Conservation (phyloP, 2,329 filamentous ascomycete genomes). For the Rasamsonia emersonii region DNA sequence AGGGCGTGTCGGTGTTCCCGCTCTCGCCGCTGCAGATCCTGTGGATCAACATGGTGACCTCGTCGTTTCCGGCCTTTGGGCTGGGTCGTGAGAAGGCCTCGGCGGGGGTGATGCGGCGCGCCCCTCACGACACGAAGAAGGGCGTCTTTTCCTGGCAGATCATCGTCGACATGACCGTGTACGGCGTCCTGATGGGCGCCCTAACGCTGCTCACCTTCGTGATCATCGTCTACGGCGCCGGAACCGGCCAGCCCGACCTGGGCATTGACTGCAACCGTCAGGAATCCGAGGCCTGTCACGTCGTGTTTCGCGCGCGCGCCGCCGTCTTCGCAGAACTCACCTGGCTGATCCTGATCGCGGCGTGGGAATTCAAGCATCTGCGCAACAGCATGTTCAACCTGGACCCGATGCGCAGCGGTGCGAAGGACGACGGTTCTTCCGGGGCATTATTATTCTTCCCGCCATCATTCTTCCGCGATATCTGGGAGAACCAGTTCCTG, state of each 20-base stretch:
- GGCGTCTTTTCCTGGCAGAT: conserved; percentile 35
- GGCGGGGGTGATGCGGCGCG: conserved; percentile 68
- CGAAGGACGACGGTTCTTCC: conserved; percentile 35
- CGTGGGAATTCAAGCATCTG: conserved; percentile 70
- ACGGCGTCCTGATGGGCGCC: conserved; percentile 39
- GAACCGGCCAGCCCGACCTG: conserved; percentile 38
- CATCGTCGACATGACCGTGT: conserved; percentile 34
- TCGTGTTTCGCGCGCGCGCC: conserved; percentile 59
- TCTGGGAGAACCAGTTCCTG: conserved; percentile 66
- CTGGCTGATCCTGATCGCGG: conserved; percentile 65
- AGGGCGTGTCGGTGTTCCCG: conserved; percentile 70
- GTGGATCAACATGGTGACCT: conserved; percentile 89
- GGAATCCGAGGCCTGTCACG: conserved; percentile 41
- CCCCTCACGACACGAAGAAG: conserved; percentile 55
- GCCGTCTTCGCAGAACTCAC: conserved; percentile 67
- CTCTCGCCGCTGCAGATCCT: conserved; percentile 77
- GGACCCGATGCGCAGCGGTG: conserved; percentile 45
- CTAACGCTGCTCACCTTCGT: conserved; percentile 34
- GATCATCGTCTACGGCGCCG: conserved; percentile 29
- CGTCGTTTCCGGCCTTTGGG: conserved; percentile 76
- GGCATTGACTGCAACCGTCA: conserved; percentile 47
- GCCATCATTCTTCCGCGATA: conserved; percentile 53
- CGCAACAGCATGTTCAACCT: conserved; percentile 65
- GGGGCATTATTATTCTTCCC: too few relatives aligned
- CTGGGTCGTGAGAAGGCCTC: conserved; percentile 70